A percentile compares a stretch with the other conserved stretches of the same genome.
phyloP scores from a whole-genome alignment of 73 alveolate species.

The Paramecium caudatum region DNA sequence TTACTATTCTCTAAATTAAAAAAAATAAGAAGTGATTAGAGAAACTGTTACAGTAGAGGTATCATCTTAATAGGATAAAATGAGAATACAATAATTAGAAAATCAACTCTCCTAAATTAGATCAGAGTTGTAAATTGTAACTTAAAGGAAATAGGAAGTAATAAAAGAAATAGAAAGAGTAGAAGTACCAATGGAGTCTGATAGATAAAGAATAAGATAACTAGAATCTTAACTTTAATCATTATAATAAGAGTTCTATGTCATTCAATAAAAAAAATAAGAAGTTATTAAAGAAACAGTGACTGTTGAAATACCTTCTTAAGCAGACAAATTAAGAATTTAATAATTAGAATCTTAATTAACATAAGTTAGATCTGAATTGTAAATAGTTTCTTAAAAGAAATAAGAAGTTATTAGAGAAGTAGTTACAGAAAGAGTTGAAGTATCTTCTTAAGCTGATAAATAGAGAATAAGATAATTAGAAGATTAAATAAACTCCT shows the following conservation, averaged over 20 bases:
- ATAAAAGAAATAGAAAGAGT: slow-evolving; percentile 38
- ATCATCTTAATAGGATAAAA: background rate
- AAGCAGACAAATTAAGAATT: slow-evolving; percentile 5
- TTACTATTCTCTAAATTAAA: background rate
- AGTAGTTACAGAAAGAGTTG: background rate
- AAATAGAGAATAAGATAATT: slow-evolving; percentile 27
- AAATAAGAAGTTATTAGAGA: slow-evolving; percentile 52
- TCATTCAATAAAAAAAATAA: background rate
- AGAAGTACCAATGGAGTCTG: slow-evolving; percentile 29
- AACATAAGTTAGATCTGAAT: background rate
- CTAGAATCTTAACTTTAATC: background rate
- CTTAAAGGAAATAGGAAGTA: background rate
- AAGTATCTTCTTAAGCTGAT: slow-evolving; percentile 34
- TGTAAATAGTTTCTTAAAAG: background rate
- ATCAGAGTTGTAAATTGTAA: background rate
- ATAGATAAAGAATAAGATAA: background rate
- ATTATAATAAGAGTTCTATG: background rate
- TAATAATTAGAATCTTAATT: background rate
- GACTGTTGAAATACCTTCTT: slow-evolving; percentile 7
- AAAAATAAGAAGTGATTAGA: slow-evolving; percentile 44
- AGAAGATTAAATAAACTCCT: slow-evolving; percentile 20
- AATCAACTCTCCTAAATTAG: background rate
- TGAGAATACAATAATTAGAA: slow-evolving; percentile 6
- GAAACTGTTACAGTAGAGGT: slow-evolving; percentile 53
- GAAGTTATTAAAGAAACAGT: slow-evolving; percentile 30